Evolutionary conservation across 306 rosid species (phyloP), one percentile per base, ranked within the genome.

Genomic region (Vigna nakashimae): DNA sequence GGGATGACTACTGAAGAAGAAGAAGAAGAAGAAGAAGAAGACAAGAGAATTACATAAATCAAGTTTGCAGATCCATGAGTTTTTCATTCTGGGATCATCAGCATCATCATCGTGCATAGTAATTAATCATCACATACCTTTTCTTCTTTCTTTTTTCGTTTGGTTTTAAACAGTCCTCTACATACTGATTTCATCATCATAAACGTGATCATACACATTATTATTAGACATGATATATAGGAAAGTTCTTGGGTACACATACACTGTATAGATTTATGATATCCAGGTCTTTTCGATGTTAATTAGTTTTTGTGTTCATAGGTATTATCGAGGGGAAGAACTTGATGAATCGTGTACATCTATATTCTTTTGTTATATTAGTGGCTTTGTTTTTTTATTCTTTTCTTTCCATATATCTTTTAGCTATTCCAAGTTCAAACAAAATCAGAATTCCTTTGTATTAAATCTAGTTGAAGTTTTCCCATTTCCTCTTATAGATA

Each of bases 351-450:
- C 86, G 65, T 83, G 85, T 84, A 85, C 51, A 85, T 88, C 67
- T 79, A 77, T 87, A 82, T 86, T 86, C 82, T 78, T 90, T 86
- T 59, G 69, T 79, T 82, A 79, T 77, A 85, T 84, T 59, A 85
- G 78, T 86, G 63, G 73, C 77, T 78, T 55, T 82, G 86, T 82
- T 78, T 75, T 84, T 78, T 73, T 51, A 22, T 82, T 81, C 66
- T 81, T 73, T 40, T 59, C 7, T 42, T 53, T 81, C 6, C n/a
- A 30, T 30, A 30, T 30, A 30, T 62, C 9, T 49, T 30, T 20
- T 34, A n/a, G 6, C 50, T 5, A 43, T 7, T 26, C 52, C 51
- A 36, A 16, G 46, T 51, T 73, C 57, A 46, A 11, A 65, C 77
- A 46, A 11, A 26, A 65, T 70, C 38, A 15, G 7, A 30, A 60